Base-by-base conservation (phyloP, 2,329 filamentous ascomycete genomes). In the Fusarium pininemorale region DNA sequence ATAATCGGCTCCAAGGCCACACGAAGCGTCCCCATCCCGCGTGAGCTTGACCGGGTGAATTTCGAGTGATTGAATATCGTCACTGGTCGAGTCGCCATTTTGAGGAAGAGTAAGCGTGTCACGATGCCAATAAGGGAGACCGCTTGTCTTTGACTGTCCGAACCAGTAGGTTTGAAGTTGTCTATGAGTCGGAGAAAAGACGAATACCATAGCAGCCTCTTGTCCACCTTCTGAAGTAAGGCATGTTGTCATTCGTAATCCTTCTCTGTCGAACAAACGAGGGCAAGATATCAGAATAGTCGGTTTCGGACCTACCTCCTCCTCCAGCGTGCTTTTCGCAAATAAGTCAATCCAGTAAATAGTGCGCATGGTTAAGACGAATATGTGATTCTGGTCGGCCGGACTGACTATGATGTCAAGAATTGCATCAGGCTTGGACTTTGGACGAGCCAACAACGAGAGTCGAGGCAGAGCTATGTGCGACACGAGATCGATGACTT, bases 291-390 rank as follows among this genome's bases (percentile, higher is more conserved):
- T 55, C 13, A 83, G 26, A 18, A 82, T 70, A 6, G 58, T 39
- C 9, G 80, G 78, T 32, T 73, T 77, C 14, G 66, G 24, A 1
- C 56, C 39, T 12, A 5, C n/a, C 16, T 51, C 48, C 10, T 69
- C 68, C 11, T 73, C 67, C 37, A 50, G 48, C 28, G 26, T 66
- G 11, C 60, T 63, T 15, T 69, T 61, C 54, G 64, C 66, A 56
- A 74, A 79, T 20, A 88, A 76, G 54, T 86, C 82, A n/a, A 90
- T 73, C 82, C 88, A 84, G 39, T 87, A 82, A 1, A 92, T 63
- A 35, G 82, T 83, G 1, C 83, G 83, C 18, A 85, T 86, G 3
- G 90, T 93, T 50, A 93, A 81, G 15, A 93, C 81, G 64, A 91
- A 88, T 4, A 90, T 75, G n/a, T 89, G 85, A 32, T 84, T 82